Evolutionary conservation across 495 filamentous ascomycete species (phyloP), one percentile per base, ranked within the genome.

Genomic region (Glutinoglossum americanum): DNA sequence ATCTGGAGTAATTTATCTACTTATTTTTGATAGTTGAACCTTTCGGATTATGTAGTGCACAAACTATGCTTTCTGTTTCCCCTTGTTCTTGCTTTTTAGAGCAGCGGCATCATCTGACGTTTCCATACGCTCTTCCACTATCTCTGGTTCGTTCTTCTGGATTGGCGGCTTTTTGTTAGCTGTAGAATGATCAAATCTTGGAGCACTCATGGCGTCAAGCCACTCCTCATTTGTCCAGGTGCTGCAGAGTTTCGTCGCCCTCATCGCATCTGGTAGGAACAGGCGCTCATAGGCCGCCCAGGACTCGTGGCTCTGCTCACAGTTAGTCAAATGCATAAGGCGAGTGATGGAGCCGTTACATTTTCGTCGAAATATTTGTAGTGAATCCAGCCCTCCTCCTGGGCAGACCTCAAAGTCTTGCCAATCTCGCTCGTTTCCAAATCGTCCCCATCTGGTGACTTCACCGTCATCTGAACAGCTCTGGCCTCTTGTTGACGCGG

Each of bases 281-380:
- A 56, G 19, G 25, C 33, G 39, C 5, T 56, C 54, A 41, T 56
- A 45, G 10, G 25, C 15, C 13, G 28, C 26, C 33, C 39, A 39
- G 28, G 33, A 56, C 41, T 39, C 54, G 1, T 56, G 5, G 23
- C 27, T 45, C 33, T 56, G 23, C 8, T 0, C 41, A 5, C 19
- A 4, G 13, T 56, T 45, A 33, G 25, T 13, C 5, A 4, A 26
- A 23, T 3, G 11, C 28, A n/a, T 32, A 21, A 45, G n/a, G 21
- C 17, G 4, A 21, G 19, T 21, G 17, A 6, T 3, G 17, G 41
- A n/a, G 49, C 3, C 19, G 9, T 70, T 66, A 80, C 78, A 65
- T 85, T 80, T 54, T 84, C 80, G 64, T 88, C 84, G 51, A 81
- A 63, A 73, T 82, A 88, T 33, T 74, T 70, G 61, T 83, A 69